These are phyloP conservation scores for Xenoacremonium recifei DNA, from an alignment of 2,329 filamentous ascomycete species.

Conservation along the genomic window DNA sequence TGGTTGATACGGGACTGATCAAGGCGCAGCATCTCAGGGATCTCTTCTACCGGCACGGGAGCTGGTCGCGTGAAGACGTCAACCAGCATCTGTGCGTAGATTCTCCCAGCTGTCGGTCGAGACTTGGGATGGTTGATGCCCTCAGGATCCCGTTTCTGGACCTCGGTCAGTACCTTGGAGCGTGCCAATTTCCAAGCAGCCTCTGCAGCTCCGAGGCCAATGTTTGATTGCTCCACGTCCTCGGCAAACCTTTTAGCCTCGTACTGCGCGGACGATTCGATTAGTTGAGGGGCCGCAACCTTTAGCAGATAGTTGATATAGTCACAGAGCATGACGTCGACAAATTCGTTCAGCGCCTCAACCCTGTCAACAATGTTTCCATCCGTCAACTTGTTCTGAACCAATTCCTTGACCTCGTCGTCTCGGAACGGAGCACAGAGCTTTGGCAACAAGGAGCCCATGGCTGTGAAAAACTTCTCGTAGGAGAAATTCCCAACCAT, in stretches of 20 bases:
- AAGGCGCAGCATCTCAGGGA: constrained; percentile 73
- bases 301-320: constrained; percentile 80
- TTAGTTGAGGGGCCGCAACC: constrained; percentile 67
- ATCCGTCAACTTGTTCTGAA: constrained; percentile 58
- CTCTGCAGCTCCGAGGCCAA: constrained; percentile 59
- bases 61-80: constrained; percentile 70
- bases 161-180: constrained; percentile 63
- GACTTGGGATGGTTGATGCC: constrained; percentile 60
- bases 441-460: constrained; percentile 72
- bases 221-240: constrained; percentile 55
- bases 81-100: constrained; percentile 74
- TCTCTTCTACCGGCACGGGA: constrained; percentile 48
- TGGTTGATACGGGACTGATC: constrained; percentile 61
- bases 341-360: constrained; percentile 71
- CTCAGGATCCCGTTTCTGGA: constrained; percentile 67
- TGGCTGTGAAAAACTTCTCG: constrained; percentile 75
- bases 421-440: constrained; percentile 82
- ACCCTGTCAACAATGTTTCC: constrained; percentile 73
- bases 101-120: constrained; percentile 64
- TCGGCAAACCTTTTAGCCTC: constrained; percentile 71
- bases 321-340: constrained; percentile 75
- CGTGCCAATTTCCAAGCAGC: constrained; percentile 65
- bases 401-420: constrained; percentile 67
- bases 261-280: constrained; percentile 69
- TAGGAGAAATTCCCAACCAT: constrained; percentile 74